phyloP scores from a whole-genome alignment of 2,329 filamentous ascomycete genomes.

The Botrytis porri region DNA sequence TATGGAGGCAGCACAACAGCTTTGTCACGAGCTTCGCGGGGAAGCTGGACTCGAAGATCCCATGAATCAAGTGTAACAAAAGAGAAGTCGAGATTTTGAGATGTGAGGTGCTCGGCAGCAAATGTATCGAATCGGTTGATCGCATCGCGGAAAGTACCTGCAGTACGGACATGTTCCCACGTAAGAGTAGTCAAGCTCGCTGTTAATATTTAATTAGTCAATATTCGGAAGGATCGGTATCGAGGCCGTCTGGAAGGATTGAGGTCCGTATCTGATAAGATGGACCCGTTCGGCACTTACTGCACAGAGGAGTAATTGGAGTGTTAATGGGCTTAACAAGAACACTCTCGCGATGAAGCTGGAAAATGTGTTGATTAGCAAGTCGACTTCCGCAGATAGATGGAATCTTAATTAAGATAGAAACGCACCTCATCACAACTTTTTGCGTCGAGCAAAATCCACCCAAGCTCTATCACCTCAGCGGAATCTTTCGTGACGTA shows the following conservation, averaged over 20 bases:
- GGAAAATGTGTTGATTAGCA: conserved; percentile 31
- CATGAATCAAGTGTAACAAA: conserved; percentile 98
- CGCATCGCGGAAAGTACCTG: conserved; percentile 94
- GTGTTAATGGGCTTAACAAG: conserved; percentile 99
- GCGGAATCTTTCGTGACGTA: conserved; percentile 99
- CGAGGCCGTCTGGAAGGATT: neutral
- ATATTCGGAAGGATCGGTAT: conserved; percentile 11
- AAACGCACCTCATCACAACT: conserved; percentile 81
- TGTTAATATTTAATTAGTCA: conserved; percentile 43
- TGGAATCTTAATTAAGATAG: conserved; percentile 13
- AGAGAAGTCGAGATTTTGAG: conserved; percentile 92
- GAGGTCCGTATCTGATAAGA: conserved; percentile 2
- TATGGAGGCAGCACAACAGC: conserved; percentile 94
- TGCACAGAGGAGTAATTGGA: conserved; percentile 96
- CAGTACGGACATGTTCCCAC: conserved; percentile 98
- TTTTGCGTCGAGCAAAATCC: conserved; percentile 93
- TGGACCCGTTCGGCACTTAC: conserved; percentile 58
- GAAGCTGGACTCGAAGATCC: conserved; percentile 96
- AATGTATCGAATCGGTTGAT: conserved; percentile 94
- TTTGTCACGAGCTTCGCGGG: conserved; percentile 96
- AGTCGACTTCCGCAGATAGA: conserved; percentile 8
- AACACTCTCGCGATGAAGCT: conserved; percentile 94
- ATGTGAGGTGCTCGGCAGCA: conserved; percentile 84
- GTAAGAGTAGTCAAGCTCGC: conserved; percentile 96
- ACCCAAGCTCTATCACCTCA: conserved; percentile 98